A percentile compares a stretch with the other conserved stretches of the same genome.
These are phyloP conservation scores for Sugiyamaella qingdaonensis DNA, from an alignment of 805 yeast species.

Conservation along the genomic window DNA sequence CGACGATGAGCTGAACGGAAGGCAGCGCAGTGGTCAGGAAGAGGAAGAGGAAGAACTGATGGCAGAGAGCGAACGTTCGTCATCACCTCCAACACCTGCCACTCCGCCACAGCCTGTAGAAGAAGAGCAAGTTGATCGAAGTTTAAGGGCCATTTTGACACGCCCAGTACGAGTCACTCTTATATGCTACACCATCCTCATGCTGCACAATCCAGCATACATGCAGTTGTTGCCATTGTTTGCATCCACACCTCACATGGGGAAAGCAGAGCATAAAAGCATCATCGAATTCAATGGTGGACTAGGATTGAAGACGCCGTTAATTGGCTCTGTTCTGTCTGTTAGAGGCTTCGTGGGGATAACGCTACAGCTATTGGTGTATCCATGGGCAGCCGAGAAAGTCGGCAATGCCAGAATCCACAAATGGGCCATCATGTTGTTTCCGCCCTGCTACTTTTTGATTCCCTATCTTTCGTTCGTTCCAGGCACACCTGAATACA, in stretches of 20 bases:
- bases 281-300: constrained; percentile 50
- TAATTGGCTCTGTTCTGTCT: constrained; percentile 47
- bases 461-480: constrained; percentile 40
- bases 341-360: constrained; percentile 49
- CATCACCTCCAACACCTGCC: not conserved
- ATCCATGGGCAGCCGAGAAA: constrained; percentile 46
- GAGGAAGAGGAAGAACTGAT: not conserved
- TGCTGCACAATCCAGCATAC: constrained; percentile 45
- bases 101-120: not conserved
- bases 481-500: constrained; percentile 1
- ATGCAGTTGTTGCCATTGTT: constrained; percentile 52
- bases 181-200: constrained; percentile 25
- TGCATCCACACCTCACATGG: constrained; percentile 34
- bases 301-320: constrained; percentile 41
- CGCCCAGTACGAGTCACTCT: constrained; percentile 14
- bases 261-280: constrained; percentile 31
- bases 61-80: not conserved
- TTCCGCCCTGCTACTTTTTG: constrained; percentile 42
- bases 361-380: constrained; percentile 45
- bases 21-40: not conserved
- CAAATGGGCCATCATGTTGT: constrained; percentile 38
- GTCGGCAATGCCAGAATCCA: constrained; percentile 42
- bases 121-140: not conserved
- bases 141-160: constrained; percentile 8
- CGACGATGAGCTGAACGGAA: not conserved